Base-by-base conservation (phyloP, 441 rosid genomes). In the Lepidium campestre region DNA sequence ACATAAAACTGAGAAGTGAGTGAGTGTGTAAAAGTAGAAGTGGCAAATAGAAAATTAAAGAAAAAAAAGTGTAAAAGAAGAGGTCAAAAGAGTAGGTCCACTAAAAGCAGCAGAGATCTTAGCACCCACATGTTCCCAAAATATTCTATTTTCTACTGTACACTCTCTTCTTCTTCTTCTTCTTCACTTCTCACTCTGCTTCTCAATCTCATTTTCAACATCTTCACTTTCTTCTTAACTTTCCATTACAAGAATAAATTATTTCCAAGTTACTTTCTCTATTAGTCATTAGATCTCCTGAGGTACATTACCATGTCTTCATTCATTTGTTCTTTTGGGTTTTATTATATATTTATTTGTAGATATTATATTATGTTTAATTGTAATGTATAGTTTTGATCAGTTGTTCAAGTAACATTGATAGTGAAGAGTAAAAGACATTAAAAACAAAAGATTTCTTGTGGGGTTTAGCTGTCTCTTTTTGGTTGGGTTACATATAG, bases 61-160 rank as follows among this genome's bases (percentile, higher is more conserved):
- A 71, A 36, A 63, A 46, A 64, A 41, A 49, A 42, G n/a, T 14
- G 40, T 0, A 23, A 36, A 50, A 72, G 72, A 72, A 72, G 60
- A 59, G 67, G 76, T 72, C 76, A 72, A 72, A 65, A 65, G 61
- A 32, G 70, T 48, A 72, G 75, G 75, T 48, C 70, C 65, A 72
- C 60, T 20, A 32, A 64, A 57, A 65, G 62, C 56, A 72, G 54
- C 66, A 72, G 71, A 72, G 71, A 72, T 72, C 76, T 72, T 57
- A 72, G 76, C 56, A 57, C 47, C 61, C 76, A 72, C 76, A 65
- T 72, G 76, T 14, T 62, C 67, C 72, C 34, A 72, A 10, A 10
- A 72, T 65, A 72, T 72, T 66, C 76, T 72, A 72, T 72, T 72
- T 65, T 59, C 57, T 45, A 72, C 72, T 72, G 76, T 72, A 72